Evolutionary conservation across 2,329 filamentous ascomycete species (phyloP), one percentile per base, ranked within the genome.

Genomic region (Aspergillus arachidicola): DNA sequence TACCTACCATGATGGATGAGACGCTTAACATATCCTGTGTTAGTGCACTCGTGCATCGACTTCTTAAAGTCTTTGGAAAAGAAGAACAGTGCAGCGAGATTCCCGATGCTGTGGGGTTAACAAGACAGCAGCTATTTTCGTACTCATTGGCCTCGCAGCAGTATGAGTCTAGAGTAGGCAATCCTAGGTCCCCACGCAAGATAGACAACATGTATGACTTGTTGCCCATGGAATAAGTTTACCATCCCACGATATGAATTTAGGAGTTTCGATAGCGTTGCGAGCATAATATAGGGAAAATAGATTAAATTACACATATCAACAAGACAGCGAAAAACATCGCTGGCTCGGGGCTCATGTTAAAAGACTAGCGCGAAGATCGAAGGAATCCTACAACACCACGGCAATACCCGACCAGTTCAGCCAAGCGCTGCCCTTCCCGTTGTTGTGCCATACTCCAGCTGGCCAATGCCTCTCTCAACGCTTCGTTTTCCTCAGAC

Each of bases 331-430:
- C 19, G 23, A 9, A 30, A 9, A n/a, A 3, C 6, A 30, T 32
- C 23, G 16, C 46, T 51, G 16, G 16, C 26, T 51, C 14, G 48
- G 26, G 28, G 21, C 16, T 9, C 14, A n/a, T 32, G 30, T 10
- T 32, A 51, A 32, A 9, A 51, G n/a, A 32, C 21, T 67, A 82
- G 64, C 84, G 80, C 28, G 81, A 77, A 66, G 82, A 88, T 66
- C 93, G 86, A 71, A 97, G 81, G 80, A 95, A 97, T 46, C 87
- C 87, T 21, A 96, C 88, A 28, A 97, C 92, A 67, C 94, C 94
- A 67, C 89, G 87, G 75, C 92, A 96, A 76, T 95, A 97, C 19
- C 93, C 93, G 14, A 96, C 91, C 66, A 97, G 79, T 59, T 87
- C 87, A 60, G 90, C 88, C 60, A 98, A 78, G 60, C 93, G 85